phyloP scores from a whole-genome alignment of 2,329 filamentous ascomycete genomes.

The Fusarium albidum region DNA sequence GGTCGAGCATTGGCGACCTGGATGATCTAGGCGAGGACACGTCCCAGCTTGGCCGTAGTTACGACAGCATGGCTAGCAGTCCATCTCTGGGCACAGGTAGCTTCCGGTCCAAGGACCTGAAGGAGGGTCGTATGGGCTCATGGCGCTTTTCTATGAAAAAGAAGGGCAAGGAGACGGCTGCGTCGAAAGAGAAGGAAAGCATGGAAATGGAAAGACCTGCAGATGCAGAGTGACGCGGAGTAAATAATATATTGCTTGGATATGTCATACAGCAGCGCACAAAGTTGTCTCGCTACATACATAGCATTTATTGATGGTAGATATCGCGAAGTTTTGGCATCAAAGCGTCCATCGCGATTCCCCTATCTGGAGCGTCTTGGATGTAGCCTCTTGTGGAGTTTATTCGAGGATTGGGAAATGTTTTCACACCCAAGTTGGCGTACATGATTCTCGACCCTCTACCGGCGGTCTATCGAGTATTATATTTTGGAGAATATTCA shows the following conservation, averaged over 20 bases:
- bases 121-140: slow-evolving; percentile 58
- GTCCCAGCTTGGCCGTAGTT: slow-evolving; percentile 56
- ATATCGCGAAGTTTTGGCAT: slow-evolving; percentile 23
- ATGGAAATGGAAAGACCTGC: slow-evolving; percentile 56
- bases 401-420: no score
- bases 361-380: slow-evolving; percentile 9
- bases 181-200: slow-evolving; percentile 58
- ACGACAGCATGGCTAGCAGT: slow-evolving; percentile 65
- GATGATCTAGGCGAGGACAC: slow-evolving; percentile 61
- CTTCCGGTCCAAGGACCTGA: slow-evolving; percentile 51
- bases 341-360: slow-evolving; percentile 13
- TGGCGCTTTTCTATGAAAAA: slow-evolving; percentile 69
- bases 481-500: no score
- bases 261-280: slow-evolving; percentile 2
- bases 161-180: slow-evolving; percentile 59
- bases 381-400: neutral
- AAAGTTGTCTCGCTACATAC: slow-evolving; percentile 12
- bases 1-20: slow-evolving; percentile 65
- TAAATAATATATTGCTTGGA: slow-evolving; percentile 6
- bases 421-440: no score
- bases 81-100: slow-evolving; percentile 62
- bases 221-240: slow-evolving; percentile 41
- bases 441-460: no score
- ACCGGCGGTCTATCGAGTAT: no score
- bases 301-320: slow-evolving; percentile 17